Percentiles rank a stretch among this genome's conserved stretches.
Conservation (phyloP, 495 filamentous ascomycete species). For the Bathelium albidoporum region DNA sequence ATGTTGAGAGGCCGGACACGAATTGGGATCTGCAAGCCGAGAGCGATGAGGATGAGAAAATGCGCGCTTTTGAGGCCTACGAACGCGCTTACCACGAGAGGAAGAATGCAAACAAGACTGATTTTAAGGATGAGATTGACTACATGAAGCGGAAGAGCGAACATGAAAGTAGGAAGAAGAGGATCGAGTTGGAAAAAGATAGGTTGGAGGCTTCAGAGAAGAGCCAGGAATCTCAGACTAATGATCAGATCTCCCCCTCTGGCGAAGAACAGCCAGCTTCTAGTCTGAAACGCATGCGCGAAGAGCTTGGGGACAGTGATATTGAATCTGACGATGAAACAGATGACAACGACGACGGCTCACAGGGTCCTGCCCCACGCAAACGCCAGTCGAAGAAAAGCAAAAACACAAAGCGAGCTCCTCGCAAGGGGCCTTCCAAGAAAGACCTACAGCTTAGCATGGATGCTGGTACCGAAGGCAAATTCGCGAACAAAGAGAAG, state of each 20-base stretch:
- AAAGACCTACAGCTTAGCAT: background rate
- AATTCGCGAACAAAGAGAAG: background rate
- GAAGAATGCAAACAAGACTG: conserved; percentile 4
- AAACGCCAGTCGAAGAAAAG: background rate
- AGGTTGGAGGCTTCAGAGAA: background rate
- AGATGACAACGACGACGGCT: background rate
- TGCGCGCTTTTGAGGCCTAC: background rate
- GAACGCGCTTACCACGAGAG: background rate
- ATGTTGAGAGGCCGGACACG: background rate
- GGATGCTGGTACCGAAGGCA: background rate
- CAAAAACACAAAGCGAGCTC: background rate
- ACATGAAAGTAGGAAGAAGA: background rate
- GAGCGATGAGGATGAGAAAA: background rate
- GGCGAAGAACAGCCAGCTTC: background rate
- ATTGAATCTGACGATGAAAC: background rate
- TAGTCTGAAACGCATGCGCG: background rate
- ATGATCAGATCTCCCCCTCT: too few species aligned
- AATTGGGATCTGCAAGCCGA: background rate
- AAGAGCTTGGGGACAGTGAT: background rate
- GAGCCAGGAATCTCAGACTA: background rate
- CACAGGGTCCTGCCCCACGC: background rate
- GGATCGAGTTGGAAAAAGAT: background rate
- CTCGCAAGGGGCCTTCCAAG: background rate
- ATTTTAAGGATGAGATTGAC: conserved; percentile 9
- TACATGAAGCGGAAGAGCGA: conserved; percentile 7